These are phyloP conservation scores for Salisapilia sapeloensis DNA, from an alignment of 352 stramenopile species.

Conservation along the genomic window DNA sequence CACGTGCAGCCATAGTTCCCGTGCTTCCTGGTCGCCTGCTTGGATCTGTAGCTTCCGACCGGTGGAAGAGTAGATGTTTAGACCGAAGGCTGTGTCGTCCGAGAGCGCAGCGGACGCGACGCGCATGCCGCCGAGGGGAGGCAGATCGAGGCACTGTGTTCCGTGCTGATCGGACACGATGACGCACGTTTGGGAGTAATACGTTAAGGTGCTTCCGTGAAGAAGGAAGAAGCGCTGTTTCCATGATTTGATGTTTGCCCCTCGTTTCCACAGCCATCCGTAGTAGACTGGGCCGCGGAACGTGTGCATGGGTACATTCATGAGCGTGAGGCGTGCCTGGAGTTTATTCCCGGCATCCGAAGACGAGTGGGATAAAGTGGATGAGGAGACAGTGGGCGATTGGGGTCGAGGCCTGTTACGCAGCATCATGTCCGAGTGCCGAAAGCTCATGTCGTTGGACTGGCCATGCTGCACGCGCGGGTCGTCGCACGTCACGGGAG, in stretches of 20 bases:
- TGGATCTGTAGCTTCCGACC: slow-evolving; percentile 40
- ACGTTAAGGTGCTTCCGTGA: slow-evolving; percentile 41
- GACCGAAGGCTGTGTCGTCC: slow-evolving; percentile 30
- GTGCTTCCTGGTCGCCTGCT: slow-evolving; percentile 21
- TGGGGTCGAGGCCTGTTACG: too few relatives aligned
- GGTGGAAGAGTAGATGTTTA: slow-evolving; percentile 40
- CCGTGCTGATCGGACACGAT: slow-evolving; percentile 34
- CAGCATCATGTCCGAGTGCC: too few relatives aligned
- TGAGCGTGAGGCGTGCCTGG: slow-evolving; percentile 25
- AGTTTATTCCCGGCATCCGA: slow-evolving; percentile 3
- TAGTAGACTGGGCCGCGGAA: slow-evolving; percentile 41
- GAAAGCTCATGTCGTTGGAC: too few relatives aligned
- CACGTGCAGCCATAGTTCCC: slow-evolving; percentile 33
- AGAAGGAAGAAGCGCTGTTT: slow-evolving; percentile 69
- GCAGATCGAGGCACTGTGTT: slow-evolving; percentile 40
- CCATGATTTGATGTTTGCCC: slow-evolving; percentile 58
- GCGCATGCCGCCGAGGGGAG: slow-evolving; percentile 29
- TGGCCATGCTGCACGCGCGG: too few relatives aligned
- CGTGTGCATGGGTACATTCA: slow-evolving; percentile 43
- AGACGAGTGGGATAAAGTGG: too few relatives aligned
- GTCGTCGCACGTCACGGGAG: too few relatives aligned
- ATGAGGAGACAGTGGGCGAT: too few relatives aligned
- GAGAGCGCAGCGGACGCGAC: slow-evolving; percentile 20
- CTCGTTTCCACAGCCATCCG: slow-evolving; percentile 64
- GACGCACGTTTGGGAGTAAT: slow-evolving; percentile 55